phyloP scores from a whole-genome alignment of 192 early-diverging fungal species.

The Thoreauomyces humboldtii region DNA sequence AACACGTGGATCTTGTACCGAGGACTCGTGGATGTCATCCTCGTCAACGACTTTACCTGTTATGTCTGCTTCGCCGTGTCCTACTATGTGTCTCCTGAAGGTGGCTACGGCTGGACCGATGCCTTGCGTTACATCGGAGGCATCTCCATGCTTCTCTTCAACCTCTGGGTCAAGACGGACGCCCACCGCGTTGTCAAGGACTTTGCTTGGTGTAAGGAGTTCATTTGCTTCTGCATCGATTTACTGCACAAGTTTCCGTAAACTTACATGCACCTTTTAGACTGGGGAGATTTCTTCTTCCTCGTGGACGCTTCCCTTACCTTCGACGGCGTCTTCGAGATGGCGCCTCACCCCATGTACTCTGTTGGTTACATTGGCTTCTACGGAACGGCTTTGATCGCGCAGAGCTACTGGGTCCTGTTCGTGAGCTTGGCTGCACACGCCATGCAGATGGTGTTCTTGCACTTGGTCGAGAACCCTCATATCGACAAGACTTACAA shows the following conservation, averaged over 20 bases:
- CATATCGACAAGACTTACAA: conserved; percentile 73
- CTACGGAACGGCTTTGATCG: conserved; percentile 91
- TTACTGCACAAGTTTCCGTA: too few relatives aligned
- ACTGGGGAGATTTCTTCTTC: conserved; percentile 99
- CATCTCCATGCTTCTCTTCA: conserved; percentile 78
- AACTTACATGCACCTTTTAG: conserved; percentile 47
- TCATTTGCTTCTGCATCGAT: conserved; percentile 9
- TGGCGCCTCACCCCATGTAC: conserved; percentile 99
- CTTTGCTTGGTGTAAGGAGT: conserved; percentile 89
- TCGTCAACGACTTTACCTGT: conserved; percentile 88
- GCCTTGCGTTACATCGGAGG: conserved; percentile 77
- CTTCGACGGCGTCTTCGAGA: conserved; percentile 87
- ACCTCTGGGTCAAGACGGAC: conserved; percentile 95
- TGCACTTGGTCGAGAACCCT: conserved; percentile 89
- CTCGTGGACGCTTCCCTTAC: conserved; percentile 80
- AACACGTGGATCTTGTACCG: conserved; percentile 96
- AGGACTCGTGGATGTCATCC: conserved; percentile 85
- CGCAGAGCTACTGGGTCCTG: conserved; percentile 86
- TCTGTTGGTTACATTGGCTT: conserved; percentile 96
- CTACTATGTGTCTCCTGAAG: conserved; percentile 71
- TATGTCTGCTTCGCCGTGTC: conserved; percentile 82
- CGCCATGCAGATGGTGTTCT: conserved; percentile 82
- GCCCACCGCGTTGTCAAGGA: conserved; percentile 94
- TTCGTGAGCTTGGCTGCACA: conserved; percentile 88
- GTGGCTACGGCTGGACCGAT: conserved; percentile 36